Evolutionary conservation across 768 basidiomycete species (phyloP).

Genomic region (Tulasnella sp.): DNA sequence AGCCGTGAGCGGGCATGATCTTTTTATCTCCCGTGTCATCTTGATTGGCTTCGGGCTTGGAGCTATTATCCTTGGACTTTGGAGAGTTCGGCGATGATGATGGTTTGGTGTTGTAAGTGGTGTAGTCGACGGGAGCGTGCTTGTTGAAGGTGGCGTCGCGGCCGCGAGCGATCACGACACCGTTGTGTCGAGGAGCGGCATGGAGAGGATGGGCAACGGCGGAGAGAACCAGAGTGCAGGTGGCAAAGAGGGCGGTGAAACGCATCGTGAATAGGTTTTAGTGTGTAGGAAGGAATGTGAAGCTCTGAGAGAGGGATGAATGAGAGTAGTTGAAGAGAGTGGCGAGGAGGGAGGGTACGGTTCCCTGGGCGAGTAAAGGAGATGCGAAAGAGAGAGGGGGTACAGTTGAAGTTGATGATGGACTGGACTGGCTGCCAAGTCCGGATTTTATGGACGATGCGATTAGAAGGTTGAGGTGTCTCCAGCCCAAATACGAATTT

Average conservation of each 20-base stretch:
- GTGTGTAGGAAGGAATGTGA: not conserved
- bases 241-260: not conserved
- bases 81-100: not conserved
- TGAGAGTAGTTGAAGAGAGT: not conserved
- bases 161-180: not conserved
- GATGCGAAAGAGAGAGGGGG: not conserved
- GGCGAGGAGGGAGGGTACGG: not conserved
- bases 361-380: not conserved
- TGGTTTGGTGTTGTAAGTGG: not conserved
- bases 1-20: not conserved
- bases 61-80: not conserved
- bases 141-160: not conserved
- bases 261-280: not conserved
- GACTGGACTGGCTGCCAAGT: not conserved
- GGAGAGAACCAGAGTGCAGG: not conserved
- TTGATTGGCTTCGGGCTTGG: not conserved
- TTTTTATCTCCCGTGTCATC: not conserved
- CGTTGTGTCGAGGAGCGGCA: not conserved
- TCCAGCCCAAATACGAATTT: not conserved
- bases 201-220: not conserved
- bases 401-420: not conserved
- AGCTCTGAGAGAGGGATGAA: not conserved
- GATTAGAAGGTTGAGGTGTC: not conserved
- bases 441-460: not conserved
- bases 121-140: not conserved